Base-by-base conservation (phyloP, 1,139 yeast genomes). In the Blastobotrys arbuscula region DNA sequence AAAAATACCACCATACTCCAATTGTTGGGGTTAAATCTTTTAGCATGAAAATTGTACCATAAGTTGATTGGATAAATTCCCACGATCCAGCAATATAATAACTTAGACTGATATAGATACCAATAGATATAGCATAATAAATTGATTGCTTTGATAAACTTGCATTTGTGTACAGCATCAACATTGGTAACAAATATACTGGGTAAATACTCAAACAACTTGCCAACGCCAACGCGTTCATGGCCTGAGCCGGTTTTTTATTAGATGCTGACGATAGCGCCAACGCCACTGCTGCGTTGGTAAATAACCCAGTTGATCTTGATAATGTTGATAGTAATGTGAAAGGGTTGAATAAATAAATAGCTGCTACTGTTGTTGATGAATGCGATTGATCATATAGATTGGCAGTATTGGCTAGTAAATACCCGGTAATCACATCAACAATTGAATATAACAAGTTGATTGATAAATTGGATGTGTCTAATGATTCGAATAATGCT, bases 1-100 rank as follows among this genome's bases (percentile, higher is more conserved):
- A 92, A 59, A 90, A 81, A 70, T 92, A 92, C 99, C 99, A 92
- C 99, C 99, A 92, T 36, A 92, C 72, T 0, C 98, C 98, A 55
- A 92, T 69, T 65, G 89, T 89, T 20, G 96, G 96, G 5, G 80
- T 74, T 54, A 88, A 78, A 54, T 87, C 88, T 44, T 75, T 74
- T 59, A 86, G 82, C 31, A 73, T 68, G 7, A 88, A 60, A 9
- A 79, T 69, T 0, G 82, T 75, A 15, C 83, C 80, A 61, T 83
- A 86, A 53, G 86, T 80, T 39, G 81, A 76, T 16, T 66, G 61
- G 2, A 88, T 44, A 59, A 84, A 90, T 49, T 74, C 68, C 73
- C 77, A 74, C 10, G 77, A 72, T 13, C 69, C 66, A 8, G 68
- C 63, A 26, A 75, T 71, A 3, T 72, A 53, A 56, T 66, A 77